These are phyloP conservation scores for Escovopsis sp. DNA, from an alignment of 2,329 filamentous ascomycete genomes.

Conservation along the genomic window DNA sequence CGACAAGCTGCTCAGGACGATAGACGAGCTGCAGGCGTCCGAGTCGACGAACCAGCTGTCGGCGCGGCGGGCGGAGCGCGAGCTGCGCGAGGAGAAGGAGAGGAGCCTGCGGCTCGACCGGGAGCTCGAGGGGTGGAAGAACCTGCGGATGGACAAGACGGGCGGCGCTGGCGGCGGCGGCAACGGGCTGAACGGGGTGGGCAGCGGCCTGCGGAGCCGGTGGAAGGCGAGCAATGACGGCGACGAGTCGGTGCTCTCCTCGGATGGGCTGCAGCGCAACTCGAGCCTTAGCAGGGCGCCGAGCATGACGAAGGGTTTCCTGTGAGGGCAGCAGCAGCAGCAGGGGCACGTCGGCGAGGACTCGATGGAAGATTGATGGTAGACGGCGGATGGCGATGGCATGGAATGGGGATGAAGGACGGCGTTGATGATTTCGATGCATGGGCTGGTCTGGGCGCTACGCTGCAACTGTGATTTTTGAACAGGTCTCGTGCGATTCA, in stretches of 20 bases:
- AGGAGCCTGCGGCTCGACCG: slow-evolving; percentile 69
- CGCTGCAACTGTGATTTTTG: too few relatives aligned
- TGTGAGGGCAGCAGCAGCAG: slow-evolving; percentile 28
- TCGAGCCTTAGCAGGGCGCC: slow-evolving; percentile 47
- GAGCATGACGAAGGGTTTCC: slow-evolving; percentile 66
- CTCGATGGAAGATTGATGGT: background rate
- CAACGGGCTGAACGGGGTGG: slow-evolving; percentile 7
- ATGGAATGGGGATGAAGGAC: background rate
- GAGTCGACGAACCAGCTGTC: slow-evolving; percentile 71
- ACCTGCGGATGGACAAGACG: slow-evolving; percentile 52
- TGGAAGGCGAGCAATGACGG: slow-evolving; percentile 22
- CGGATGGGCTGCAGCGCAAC: slow-evolving; percentile 48
- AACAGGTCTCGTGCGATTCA: too few relatives aligned
- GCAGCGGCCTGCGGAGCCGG: slow-evolving; percentile 20
- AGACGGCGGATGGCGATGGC: background rate
- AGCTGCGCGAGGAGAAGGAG: slow-evolving; percentile 79
- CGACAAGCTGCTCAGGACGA: slow-evolving; percentile 74
- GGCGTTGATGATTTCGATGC: too few relatives aligned
- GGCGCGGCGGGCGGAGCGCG: slow-evolving; percentile 74
- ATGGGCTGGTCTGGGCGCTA: too few relatives aligned
- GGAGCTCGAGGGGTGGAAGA: slow-evolving; percentile 76
- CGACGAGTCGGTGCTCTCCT: slow-evolving; percentile 24
- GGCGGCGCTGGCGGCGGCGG: slow-evolving; percentile 14
- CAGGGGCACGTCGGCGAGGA: too few relatives aligned
- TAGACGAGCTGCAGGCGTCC: slow-evolving; percentile 83